These are phyloP conservation scores for Acanthamoeba culbertsoni DNA, from an alignment of 208 protist genomes.

Conservation along the genomic window DNA sequence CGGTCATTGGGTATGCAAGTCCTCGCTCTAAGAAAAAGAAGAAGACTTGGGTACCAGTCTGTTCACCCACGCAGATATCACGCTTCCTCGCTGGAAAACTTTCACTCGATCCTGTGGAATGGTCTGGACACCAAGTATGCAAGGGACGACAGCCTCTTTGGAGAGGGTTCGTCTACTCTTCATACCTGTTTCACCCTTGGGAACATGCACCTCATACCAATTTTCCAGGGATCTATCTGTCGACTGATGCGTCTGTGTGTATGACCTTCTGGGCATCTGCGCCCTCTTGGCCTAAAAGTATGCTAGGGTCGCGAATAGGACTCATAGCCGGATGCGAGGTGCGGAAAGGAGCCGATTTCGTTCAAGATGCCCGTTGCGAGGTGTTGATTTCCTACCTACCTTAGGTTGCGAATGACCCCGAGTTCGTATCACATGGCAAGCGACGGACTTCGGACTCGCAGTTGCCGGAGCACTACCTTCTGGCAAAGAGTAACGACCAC, in stretches of 20 bases:
- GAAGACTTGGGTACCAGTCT: background rate
- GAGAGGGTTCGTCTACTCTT: background rate
- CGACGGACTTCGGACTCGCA: background rate
- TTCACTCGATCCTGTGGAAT: constrained; percentile 33
- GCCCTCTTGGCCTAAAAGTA: background rate
- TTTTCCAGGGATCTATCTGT: constrained; percentile 22
- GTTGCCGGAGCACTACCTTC: background rate
- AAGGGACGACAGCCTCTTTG: background rate
- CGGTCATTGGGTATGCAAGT: background rate
- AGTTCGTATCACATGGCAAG: constrained; percentile 20
- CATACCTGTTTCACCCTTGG: background rate
- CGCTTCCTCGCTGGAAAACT: constrained; percentile 33
- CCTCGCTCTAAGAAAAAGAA: background rate
- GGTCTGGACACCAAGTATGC: constrained; percentile 43
- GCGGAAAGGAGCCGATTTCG: background rate
- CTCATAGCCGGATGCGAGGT: constrained; percentile 36
- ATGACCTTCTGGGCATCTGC: constrained; percentile 3
- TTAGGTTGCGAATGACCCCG: constrained; percentile 19
- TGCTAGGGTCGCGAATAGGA: background rate
- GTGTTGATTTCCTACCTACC: background rate
- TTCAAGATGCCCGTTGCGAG: background rate
- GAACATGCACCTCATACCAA: background rate
- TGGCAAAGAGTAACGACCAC: background rate
- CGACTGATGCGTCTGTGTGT: constrained; percentile 13
- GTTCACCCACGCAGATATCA: background rate